Evolutionary conservation across 148 eudicot species (phyloP), one percentile per base, ranked within the genome.

Genomic region (Vaccinium macrocarpon): DNA sequence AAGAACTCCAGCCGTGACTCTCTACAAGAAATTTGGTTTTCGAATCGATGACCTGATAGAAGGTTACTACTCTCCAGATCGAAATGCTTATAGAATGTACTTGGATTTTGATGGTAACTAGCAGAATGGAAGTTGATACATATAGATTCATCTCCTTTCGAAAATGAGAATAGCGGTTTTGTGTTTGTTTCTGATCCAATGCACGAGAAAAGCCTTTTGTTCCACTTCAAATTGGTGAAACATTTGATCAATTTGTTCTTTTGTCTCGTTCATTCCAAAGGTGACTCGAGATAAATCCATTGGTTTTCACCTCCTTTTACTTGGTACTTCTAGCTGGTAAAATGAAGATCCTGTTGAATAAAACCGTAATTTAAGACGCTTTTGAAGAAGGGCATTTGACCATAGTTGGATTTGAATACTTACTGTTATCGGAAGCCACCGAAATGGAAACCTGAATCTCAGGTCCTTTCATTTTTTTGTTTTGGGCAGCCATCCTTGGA

Each of bases 81-180:
- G 99, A 77, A 88, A 92, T 90, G 99, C 99, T 23, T 94, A 90
- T 80, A 91, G 99, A 88, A 93, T 96, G 98, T 96, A 88, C 85
- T 71, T 96, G 87, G 98, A 93, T 77, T 84, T 88, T 83, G 91
- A 84, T n/a, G 35, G 18, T 25, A 77, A 74, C 76, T 85, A 84
- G 91, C 48, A 70, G 55, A 75, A 73, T 8, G 74, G 49, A 27
- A 23, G 8, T 80, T 72, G 16, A 62, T 59, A 21, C 74, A 78
- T 48, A 8, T 49, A 12, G 7, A 11, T 8, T 49, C 59, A 66
- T 42, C 49, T 42, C n/a, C 38, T 81, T 48, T 5, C 3, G 15
- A 13, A 29, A 29, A 29, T 23, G 80, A 49, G 80, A 13, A 12
- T 13, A 76, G 80, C 80, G 50, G 7, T 50, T 76, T 76, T 51